These are phyloP conservation scores for Candida silvatica DNA, from an alignment of 805 yeast genomes.

Conservation along the genomic window DNA sequence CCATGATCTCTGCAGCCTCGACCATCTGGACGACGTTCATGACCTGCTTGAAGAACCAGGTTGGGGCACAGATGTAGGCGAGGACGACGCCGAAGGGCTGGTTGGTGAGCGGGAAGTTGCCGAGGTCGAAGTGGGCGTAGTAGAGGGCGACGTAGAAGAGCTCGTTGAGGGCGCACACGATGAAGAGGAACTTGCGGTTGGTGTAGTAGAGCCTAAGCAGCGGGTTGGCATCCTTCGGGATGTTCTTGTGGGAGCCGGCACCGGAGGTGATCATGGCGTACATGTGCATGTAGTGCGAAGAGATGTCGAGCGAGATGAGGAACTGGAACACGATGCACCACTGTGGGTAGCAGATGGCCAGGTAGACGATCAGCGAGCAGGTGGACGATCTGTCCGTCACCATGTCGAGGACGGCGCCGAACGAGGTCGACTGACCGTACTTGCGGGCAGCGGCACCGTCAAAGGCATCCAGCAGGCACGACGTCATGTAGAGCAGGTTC, in stretches of 20 bases:
- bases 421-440: slow-evolving; percentile 79
- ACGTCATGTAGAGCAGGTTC: slow-evolving; percentile 68
- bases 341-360: slow-evolving; percentile 71
- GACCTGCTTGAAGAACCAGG: slow-evolving; percentile 85
- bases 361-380: slow-evolving; percentile 79
- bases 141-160: slow-evolving; percentile 86
- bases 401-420: slow-evolving; percentile 98
- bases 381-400: slow-evolving; percentile 98
- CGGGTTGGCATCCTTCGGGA: slow-evolving; percentile 61
- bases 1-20: slow-evolving; percentile 76
- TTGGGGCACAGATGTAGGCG: slow-evolving; percentile 61
- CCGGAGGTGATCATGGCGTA: slow-evolving; percentile 84
- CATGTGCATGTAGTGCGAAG: slow-evolving; percentile 98
- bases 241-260: slow-evolving; percentile 72
- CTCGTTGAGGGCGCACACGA: slow-evolving; percentile 91
- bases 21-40: slow-evolving; percentile 84
- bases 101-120: slow-evolving; percentile 30
- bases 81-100: slow-evolving; percentile 22
- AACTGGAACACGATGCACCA: slow-evolving; percentile 70
- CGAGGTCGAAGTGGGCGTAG: slow-evolving; percentile 54
- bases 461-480: slow-evolving; percentile 90
- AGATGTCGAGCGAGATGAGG: slow-evolving; percentile 75
- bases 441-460: slow-evolving; percentile 94
- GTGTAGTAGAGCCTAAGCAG: slow-evolving; percentile 81
- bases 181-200: slow-evolving; percentile 72